These are phyloP conservation scores for Lodderomyces pseudojiufengensis DNA, from an alignment of 1,139 yeast species.

Conservation along the genomic window DNA sequence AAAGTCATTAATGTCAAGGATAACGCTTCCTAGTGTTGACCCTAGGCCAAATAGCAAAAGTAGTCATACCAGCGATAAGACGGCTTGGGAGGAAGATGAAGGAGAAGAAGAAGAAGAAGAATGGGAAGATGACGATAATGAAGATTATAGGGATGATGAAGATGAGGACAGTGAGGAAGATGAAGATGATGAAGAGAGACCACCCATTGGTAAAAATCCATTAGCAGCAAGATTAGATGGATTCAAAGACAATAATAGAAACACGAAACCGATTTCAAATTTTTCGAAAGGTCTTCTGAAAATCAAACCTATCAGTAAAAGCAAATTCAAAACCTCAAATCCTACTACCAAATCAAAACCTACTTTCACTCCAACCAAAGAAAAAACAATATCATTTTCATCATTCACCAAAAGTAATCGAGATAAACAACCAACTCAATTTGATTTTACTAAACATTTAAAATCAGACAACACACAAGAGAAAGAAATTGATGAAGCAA, in stretches of 20 bases:
- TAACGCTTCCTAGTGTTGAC: conserved; percentile 6
- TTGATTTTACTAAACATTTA: neutral
- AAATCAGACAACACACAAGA: conserved; percentile 8
- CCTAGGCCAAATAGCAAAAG: neutral
- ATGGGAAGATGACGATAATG: conserved; percentile 1
- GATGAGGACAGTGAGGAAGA: conserved; percentile 3
- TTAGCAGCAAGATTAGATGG: conserved; percentile 22
- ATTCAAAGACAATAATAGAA: conserved; percentile 6
- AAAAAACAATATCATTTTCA: no score
- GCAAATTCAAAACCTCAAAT: neutral
- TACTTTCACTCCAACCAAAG: neutral
- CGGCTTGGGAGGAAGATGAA: neutral
- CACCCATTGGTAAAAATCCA: conserved; percentile 15
- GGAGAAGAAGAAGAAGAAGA: conserved; percentile 1
- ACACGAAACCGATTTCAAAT: no score
- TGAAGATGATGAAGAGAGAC: conserved; percentile 6
- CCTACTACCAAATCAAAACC: no score
- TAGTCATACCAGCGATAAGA: neutral
- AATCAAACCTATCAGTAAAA: neutral
- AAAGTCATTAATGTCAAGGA: conserved; percentile 24
- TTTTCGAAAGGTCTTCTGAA: no score
- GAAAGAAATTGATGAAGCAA: conserved; percentile 15
- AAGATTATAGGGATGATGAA: conserved; percentile 13
- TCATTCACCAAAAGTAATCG: neutral
- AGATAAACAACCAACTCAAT: neutral